Base-by-base conservation (phyloP, 108 stramenopile genomes). In the Skeletonema tropicum region DNA sequence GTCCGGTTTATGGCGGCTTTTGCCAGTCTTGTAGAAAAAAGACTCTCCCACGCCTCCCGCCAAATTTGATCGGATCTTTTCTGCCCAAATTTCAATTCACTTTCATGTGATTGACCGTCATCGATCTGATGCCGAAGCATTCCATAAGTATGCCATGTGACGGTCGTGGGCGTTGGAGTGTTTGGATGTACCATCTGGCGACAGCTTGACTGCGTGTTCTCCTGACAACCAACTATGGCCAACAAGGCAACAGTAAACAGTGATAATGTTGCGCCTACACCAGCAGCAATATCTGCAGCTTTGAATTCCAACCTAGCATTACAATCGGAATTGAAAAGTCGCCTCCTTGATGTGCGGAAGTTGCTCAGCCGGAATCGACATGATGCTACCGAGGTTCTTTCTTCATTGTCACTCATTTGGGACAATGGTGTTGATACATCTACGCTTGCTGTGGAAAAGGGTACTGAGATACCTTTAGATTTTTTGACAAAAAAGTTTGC, bases 291-390 rank as follows among this genome's bases (percentile, higher is more conserved):
- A 46, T 55, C 68, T 35, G 42, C 29, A 9, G 79, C 79, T 17
- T 39, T 80, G 33, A 46, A 73, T 26, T 68, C 79, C 26, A 80
- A 80, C 41, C 3, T 68, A 1, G 49, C 68, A 3, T 57, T 80
- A 0, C 79, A 80, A 80, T 25, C 55, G 26, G 79, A 80, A 69
- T 57, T 80, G 62, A 69, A 64, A 33, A 60, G 68, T 33, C 79
- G 61, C 46, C 68, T 80, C 41, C 1, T 49, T 25, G 41, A 80
- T 41, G 73, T 80, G n/a, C 68, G 68, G 32, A 17, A 55, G 35
- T 36, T 69, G 55, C 66, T 49, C 52, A 60, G 57, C 19, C 61
- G 38, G 59, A 80, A 80, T 60, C 66, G 79, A 42, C 60, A 57
- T 13, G 35, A 70, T 59, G 79, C 79, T 25, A 48, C 79, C 25